Base-by-base conservation (phyloP, 495 filamentous ascomycete genomes). In the Parmelia sp. region DNA sequence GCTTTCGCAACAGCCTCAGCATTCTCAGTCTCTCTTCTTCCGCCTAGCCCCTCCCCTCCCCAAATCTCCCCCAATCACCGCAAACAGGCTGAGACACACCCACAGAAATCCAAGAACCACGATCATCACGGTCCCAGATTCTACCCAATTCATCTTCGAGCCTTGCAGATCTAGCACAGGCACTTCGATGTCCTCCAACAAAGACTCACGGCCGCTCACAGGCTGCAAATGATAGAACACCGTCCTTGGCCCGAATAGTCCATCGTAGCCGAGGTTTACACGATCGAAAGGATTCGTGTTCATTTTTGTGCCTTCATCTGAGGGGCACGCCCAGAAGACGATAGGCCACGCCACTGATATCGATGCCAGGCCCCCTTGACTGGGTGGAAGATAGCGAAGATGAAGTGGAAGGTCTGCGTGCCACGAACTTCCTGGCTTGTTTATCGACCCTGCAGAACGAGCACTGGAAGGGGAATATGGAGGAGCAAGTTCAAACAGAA, bases 321-420 rank as follows among this genome's bases (percentile, higher is more conserved):
- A 83, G 4, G 81, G 79, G 72, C 94, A 98, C 2, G 92, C 94
- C 93, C 93, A 97, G 79, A 98, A 97, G 3, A 97, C 82, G 4
- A 86, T 82, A 6, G 92, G 95, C 81, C 81, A 86, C 0, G 90
- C 88, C 0, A 96, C 75, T 25, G 82, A 66, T 6, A 84, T 69
- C 17, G 66, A 65, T 0, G 69, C 66, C 19, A 53, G 47, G n/a
- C 68, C 67, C 17, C 51, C 51, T 25, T 72, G 35, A 0, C 70
- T 74, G 2, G 87, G 85, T 11, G 71, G 73, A n/a, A 94, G 78
- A 68, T 97, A 97, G 35, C 93, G 88, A 3, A 96, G 80, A 70
- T 98, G 95, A 15, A 96, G 80, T 0, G 94, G 95, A 42, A 98
- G 82, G 51, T 88, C 85, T 45, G 84, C 85, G 44, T 85, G 90